phyloP scores from a whole-genome alignment of 345 rosid species.

The Acer negundo region DNA sequence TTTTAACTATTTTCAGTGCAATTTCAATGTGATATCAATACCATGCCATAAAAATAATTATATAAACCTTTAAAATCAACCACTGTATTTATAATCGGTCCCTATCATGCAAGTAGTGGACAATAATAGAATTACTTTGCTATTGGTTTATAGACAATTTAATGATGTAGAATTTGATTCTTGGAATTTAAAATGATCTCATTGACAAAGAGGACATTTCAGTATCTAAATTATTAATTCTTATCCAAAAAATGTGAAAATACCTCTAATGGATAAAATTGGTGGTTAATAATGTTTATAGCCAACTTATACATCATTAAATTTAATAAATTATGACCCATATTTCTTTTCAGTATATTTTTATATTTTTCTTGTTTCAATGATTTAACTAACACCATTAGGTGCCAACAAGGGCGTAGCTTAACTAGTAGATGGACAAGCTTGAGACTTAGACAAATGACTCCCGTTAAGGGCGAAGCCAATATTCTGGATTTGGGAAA shows the following conservation, averaged over 20 bases:
- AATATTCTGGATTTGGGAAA: too few species aligned
- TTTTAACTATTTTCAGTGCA: not conserved
- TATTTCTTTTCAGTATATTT: not conserved
- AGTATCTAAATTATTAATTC: not conserved
- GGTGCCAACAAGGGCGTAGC: too few species aligned
- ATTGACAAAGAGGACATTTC: slow-evolving; percentile 4
- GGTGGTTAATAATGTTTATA: not conserved
- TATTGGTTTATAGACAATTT: not conserved
- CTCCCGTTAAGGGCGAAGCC: too few species aligned
- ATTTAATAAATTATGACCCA: not conserved
- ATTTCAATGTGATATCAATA: not conserved
- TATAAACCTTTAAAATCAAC: not conserved
- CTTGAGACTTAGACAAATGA: too few species aligned
- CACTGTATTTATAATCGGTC: not conserved
- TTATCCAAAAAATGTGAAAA: slow-evolving; percentile 4
- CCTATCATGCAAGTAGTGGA: not conserved
- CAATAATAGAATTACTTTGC: not conserved
- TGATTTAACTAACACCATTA: too few species aligned
- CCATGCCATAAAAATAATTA: not conserved
- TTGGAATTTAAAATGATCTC: not conserved
- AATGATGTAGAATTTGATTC: slow-evolving; percentile 5
- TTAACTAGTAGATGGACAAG: too few species aligned
- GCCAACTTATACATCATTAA: not conserved
- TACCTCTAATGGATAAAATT: not conserved
- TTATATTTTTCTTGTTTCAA: too few species aligned